Evolutionary conservation across 805 yeast genomes (phyloP).

Genomic region (Metschnikowia drakensbergensis): DNA sequence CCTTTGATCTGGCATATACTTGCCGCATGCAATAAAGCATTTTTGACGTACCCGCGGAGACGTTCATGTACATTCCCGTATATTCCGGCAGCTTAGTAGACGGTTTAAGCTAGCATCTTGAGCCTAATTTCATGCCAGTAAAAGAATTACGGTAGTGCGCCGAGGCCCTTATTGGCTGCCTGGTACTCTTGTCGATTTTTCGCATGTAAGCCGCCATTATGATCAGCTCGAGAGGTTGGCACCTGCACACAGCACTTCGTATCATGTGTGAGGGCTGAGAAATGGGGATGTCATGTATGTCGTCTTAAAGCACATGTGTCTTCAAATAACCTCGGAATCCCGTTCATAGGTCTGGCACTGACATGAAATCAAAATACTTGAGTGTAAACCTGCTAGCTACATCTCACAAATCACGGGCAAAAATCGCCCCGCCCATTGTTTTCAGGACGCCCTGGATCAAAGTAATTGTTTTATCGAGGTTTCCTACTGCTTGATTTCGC

Average conservation of each 20-base stretch:
- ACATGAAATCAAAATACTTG: too few species aligned
- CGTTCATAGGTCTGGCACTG: too few species aligned
- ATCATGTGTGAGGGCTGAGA: not conserved
- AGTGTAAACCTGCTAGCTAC: too few species aligned
- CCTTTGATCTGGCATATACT: slow-evolving; percentile 1
- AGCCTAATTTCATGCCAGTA: too few species aligned
- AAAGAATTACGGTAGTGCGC: too few species aligned
- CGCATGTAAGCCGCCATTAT: too few species aligned
- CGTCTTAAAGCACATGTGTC: not conserved
- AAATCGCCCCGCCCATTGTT: too few species aligned
- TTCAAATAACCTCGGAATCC: not conserved
- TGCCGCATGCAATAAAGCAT: not conserved
- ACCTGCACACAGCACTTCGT: not conserved
- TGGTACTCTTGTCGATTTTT: too few species aligned
- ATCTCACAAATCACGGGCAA: too few species aligned
- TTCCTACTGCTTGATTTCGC: slow-evolving; percentile 1
- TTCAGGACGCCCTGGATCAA: not conserved
- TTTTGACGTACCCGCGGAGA: slow-evolving; percentile 2
- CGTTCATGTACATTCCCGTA: slow-evolving; percentile 4
- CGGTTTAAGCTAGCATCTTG: too few species aligned
- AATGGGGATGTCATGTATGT: not conserved
- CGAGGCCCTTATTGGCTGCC: too few species aligned
- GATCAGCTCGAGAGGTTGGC: not conserved
- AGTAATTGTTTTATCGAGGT: not conserved
- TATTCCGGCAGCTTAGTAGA: not conserved